Evolutionary conservation across 345 rosid species (phyloP).

Genomic region (Arabidopsis suecica): DNA sequence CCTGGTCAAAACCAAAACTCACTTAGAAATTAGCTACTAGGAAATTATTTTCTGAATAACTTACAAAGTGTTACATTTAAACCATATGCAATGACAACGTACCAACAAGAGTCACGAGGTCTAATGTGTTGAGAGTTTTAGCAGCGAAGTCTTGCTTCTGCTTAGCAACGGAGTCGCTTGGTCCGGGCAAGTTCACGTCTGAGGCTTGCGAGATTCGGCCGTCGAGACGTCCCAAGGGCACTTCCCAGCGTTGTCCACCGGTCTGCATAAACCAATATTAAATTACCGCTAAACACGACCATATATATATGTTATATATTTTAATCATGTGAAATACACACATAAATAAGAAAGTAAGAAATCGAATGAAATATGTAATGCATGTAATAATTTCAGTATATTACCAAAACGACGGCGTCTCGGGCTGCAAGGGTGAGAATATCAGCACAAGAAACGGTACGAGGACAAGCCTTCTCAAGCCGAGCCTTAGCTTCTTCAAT

Average conservation of each 20-base stretch:
- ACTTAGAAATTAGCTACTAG: not conserved
- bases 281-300: not conserved
- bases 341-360: too few species aligned
- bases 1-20: constrained; percentile 39
- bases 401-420: constrained; percentile 54
- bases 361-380: too few species aligned
- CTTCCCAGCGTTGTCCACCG: constrained; percentile 44
- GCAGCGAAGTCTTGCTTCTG: constrained; percentile 50
- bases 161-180: constrained; percentile 37
- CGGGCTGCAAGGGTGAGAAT: constrained; percentile 58
- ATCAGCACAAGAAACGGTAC: constrained; percentile 58
- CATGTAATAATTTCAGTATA: not conserved
- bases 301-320: too few species aligned
- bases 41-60: too few species aligned
- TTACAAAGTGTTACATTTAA: too few species aligned
- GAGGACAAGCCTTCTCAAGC: constrained; percentile 51
- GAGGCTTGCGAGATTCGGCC: constrained; percentile 46
- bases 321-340: too few species aligned
- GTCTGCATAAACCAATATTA: constrained; percentile 28
- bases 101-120: constrained; percentile 61
- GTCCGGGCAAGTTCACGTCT: constrained; percentile 49
- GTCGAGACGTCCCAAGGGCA: constrained; percentile 47
- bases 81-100: constrained; percentile 11
- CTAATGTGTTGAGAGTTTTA: constrained; percentile 47
- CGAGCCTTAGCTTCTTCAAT: constrained; percentile 48